Evolutionary conservation across 768 basidiomycete genomes (phyloP).

Genomic region (Kwoniella mangroviensis): DNA sequence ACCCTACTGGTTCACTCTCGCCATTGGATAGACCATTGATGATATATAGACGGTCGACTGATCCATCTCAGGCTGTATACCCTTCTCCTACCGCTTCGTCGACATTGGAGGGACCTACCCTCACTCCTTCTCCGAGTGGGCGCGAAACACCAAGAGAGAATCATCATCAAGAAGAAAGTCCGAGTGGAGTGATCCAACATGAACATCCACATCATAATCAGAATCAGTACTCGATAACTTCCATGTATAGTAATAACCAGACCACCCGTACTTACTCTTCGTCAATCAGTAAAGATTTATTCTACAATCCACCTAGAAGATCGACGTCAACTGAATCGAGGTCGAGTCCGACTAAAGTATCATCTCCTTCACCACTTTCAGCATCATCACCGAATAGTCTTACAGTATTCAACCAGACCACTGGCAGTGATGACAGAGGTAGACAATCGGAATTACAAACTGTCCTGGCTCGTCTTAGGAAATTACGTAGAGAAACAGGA

Average conservation of each 20-base stretch:
- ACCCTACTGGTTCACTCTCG: not conserved
- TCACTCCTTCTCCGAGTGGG: not conserved
- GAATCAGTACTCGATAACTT: not conserved
- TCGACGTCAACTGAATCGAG: not conserved
- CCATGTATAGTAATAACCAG: not conserved
- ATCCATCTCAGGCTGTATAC: constrained; percentile 5
- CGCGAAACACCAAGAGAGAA: not conserved
- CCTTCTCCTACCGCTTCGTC: not conserved
- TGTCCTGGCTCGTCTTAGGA: not conserved
- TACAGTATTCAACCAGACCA: not conserved
- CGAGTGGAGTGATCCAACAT: not conserved
- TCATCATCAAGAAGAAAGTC: not conserved
- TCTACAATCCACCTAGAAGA: not conserved
- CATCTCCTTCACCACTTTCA: not conserved
- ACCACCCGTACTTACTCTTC: not conserved
- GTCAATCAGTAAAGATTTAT: not conserved
- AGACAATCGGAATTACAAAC: constrained; percentile 10
- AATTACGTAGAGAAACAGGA: constrained; percentile 11
- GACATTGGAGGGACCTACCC: not conserved
- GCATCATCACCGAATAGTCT: not conserved
- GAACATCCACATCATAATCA: not conserved
- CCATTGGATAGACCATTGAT: not conserved
- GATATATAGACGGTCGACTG: not conserved
- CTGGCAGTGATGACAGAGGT: not conserved
- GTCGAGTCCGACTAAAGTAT: not conserved